phyloP scores from a whole-genome alignment of 2,329 filamentous ascomycete genomes.

The Pseudogymnoascus sp. region DNA sequence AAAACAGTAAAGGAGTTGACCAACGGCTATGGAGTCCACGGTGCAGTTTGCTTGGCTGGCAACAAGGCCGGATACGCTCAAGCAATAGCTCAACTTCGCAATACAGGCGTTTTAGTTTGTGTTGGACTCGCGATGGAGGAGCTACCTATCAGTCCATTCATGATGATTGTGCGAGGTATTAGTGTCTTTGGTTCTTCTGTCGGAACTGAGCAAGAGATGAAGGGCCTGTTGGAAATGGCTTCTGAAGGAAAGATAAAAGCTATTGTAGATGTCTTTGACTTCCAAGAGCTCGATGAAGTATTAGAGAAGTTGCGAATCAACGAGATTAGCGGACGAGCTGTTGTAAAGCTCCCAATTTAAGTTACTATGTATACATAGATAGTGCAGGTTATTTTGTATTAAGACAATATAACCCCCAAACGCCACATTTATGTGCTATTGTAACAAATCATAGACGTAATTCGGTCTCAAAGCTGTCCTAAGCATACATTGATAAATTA shows the following conservation, averaged over 20 bases:
- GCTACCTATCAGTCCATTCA: neutral
- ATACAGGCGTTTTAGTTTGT: neutral
- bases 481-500: neutral
- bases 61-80: neutral
- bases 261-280: constrained; percentile 4
- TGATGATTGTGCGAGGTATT: neutral
- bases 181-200: constrained; percentile 8
- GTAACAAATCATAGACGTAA: neutral
- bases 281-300: neutral
- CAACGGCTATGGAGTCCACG: neutral
- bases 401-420: neutral
- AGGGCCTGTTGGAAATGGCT: neutral
- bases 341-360: neutral
- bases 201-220: constrained; percentile 9
- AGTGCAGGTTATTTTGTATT: neutral
- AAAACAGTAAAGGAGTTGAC: neutral
- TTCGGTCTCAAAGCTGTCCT: neutral
- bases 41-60: neutral
- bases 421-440: neutral
- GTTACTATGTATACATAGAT: neutral
- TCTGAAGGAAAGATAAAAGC: constrained; percentile 3
- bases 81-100: neutral
- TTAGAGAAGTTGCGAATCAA: constrained; percentile 1
- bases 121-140: constrained; percentile 3
- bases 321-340: constrained; percentile 4